Base-by-base conservation (phyloP, 176 grass and related monocot genomes). In the Olyra latifolia region DNA sequence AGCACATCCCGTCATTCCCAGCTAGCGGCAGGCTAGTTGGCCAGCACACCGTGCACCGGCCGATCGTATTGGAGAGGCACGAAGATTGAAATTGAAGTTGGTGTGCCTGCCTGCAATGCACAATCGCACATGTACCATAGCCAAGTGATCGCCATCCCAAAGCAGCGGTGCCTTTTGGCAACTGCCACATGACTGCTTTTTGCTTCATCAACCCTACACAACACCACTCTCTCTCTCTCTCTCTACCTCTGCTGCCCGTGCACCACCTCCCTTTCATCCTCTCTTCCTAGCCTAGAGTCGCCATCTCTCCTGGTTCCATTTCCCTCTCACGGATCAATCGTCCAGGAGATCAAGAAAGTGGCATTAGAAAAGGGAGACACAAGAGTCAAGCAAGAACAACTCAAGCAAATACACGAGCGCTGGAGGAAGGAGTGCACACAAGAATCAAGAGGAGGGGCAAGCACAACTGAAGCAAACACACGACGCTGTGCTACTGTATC, bases 371-470 rank as follows among this genome's bases (percentile, higher is more conserved):
- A 29, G 45, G 25, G 25, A 12, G 5, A 32, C 45, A 16, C 45
- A 14, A 10, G 72, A 16, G 58, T 10, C 46, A 66, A 5, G 6
- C 24, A 22, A 19, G 20, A n/a, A 23, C 41, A 32, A 2, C 75
- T n/a, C 42, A 68, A 87, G 74, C 46, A 57, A 20, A 35, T 2
- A 35, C 52, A 73, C 57, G 15, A 17, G 19, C 61, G 41, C 47
- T 17, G 53, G 65, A 82, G 52, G 86, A 83, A 82, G 52, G 86
- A 83, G 78, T 81, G 84, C 78, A 82, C 85, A 72, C 79, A 77
- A 77, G 66, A 65, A 49, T 63, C 53, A 27, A n/a, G 40, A 12
- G n/a, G 55, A 7, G 53, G 30, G 40, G 41, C 14, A 0, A 57
- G 65, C n/a, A n/a, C n/a, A n/a, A 6, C 14, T 19, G 72, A 27